Percentiles rank a stretch among this genome's conserved stretches.
phyloP scores from a whole-genome alignment of 257 asterid genomes.

The Penstemon eatonii region DNA sequence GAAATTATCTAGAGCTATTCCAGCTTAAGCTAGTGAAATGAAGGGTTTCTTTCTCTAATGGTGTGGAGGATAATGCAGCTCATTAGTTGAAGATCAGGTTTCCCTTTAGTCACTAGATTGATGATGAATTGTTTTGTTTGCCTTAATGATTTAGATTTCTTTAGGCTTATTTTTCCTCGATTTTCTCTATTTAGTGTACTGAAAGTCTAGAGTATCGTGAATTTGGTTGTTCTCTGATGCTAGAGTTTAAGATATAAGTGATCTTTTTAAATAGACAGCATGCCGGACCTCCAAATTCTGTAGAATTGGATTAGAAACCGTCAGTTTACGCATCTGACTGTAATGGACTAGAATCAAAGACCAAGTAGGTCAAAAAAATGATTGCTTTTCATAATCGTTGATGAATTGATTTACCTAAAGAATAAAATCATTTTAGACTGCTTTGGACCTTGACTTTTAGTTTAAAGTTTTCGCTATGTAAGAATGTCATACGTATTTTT shows the following conservation, averaged over 20 bases:
- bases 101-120: not conserved
- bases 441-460: not conserved
- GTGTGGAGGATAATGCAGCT: not conserved
- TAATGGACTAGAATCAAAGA: not conserved
- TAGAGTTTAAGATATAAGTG: not conserved
- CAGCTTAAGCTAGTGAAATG: too few relatives aligned
- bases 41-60: not conserved
- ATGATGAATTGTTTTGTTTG: too few relatives aligned
- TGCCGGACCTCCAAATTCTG: not conserved
- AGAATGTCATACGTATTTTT: not conserved
- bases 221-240: slow-evolving; percentile 1
- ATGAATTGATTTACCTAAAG: slow-evolving; percentile 5
- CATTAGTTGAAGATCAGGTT: not conserved
- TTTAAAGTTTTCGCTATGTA: not conserved
- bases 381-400: not conserved
- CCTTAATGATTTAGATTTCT: too few relatives aligned
- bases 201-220: slow-evolving; percentile 1
- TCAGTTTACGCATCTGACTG: not conserved
- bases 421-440: not conserved
- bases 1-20: too few relatives aligned
- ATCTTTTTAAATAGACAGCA: not conserved
- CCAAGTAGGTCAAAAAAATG: not conserved
- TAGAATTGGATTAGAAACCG: not conserved
- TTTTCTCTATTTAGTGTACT: not conserved
- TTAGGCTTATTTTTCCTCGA: too few relatives aligned